Percentiles rank a stretch among this genome's conserved stretches.
Evolutionary conservation across 1,139 yeast species (phyloP).

Genomic region (Magnusiomyces clavatus): DNA sequence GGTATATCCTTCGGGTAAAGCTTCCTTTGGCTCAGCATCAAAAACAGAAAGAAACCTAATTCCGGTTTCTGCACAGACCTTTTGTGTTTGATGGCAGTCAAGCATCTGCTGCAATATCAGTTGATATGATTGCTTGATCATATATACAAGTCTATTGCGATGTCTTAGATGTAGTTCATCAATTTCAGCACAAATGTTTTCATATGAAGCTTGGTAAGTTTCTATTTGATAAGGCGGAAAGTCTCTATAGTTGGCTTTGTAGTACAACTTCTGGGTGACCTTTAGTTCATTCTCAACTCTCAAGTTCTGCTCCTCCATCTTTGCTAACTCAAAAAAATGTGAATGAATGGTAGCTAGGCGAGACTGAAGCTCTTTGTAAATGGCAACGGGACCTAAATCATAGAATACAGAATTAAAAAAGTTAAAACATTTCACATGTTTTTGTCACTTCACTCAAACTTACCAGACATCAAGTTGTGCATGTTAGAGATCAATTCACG

Average conservation of each 20-base stretch:
- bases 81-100: constrained; percentile 10
- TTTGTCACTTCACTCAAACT: background rate
- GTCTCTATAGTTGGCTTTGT: constrained; percentile 14
- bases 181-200: constrained; percentile 9
- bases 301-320: constrained; percentile 10
- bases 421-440: background rate
- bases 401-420: background rate
- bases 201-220: constrained; percentile 12
- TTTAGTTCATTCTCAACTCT: constrained; percentile 12
- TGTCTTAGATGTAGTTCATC: constrained; percentile 13
- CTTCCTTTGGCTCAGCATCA: constrained; percentile 14
- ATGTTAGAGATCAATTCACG: constrained; percentile 12
- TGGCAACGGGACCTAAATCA: constrained; percentile 7
- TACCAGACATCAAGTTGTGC: constrained; percentile 10
- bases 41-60: constrained; percentile 10
- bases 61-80: constrained; percentile 11
- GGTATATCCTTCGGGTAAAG: constrained; percentile 6
- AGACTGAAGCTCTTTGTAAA: constrained; percentile 9
- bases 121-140: constrained; percentile 12
- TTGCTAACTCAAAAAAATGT: constrained; percentile 10
- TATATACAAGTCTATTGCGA: constrained; percentile 11
- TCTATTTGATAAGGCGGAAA: constrained; percentile 12
- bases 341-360: constrained; percentile 8
- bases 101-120: constrained; percentile 12
- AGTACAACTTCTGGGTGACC: constrained; percentile 12